A percentile compares a stretch with the other conserved stretches of the same genome.
Evolutionary conservation across 306 rosid genomes (phyloP).

Genomic region (Alnus glutinosa): DNA sequence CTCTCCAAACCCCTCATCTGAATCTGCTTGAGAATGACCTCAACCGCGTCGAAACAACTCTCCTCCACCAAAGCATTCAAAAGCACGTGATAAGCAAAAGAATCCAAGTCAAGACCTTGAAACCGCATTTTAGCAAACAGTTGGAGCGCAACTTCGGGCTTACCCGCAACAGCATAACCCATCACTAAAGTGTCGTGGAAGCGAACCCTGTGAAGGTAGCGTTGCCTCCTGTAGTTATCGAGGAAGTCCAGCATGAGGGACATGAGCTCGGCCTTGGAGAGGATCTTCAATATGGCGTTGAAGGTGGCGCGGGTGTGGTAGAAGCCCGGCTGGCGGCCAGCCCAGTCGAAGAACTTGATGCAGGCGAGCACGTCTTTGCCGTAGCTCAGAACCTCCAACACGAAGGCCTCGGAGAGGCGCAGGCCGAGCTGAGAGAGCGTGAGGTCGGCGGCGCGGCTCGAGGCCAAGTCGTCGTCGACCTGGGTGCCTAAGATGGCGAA

Average conservation of each 20-base stretch:
- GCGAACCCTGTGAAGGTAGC: constrained; percentile 18
- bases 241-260: constrained; percentile 59
- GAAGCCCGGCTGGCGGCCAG: constrained; percentile 61
- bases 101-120: constrained; percentile 60
- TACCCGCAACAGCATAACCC: constrained; percentile 77
- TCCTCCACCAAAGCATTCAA: constrained; percentile 61
- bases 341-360: constrained; percentile 93
- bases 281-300: constrained; percentile 57
- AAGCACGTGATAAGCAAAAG: constrained; percentile 54
- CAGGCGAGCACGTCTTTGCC: constrained; percentile 56
- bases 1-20: constrained; percentile 45
- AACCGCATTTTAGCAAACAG: constrained; percentile 76
- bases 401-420: constrained; percentile 51
- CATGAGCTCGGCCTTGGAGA: constrained; percentile 46
- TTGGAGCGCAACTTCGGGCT: constrained; percentile 61
- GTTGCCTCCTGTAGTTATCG: constrained; percentile 19
- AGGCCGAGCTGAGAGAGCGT: constrained; percentile 52
- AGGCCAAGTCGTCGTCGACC: constrained; percentile 23
- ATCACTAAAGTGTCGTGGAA: constrained; percentile 64
- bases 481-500: constrained; percentile 41
- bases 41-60: constrained; percentile 44
- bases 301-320: constrained; percentile 67
- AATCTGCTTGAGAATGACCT: constrained; percentile 52
- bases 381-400: constrained; percentile 56
- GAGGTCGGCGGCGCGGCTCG: constrained; percentile 28